Percentiles rank a stretch among this genome's conserved stretches.
phyloP scores from a whole-genome alignment of 495 filamentous ascomycete species.

The Annulohypoxylon maeteangense region DNA sequence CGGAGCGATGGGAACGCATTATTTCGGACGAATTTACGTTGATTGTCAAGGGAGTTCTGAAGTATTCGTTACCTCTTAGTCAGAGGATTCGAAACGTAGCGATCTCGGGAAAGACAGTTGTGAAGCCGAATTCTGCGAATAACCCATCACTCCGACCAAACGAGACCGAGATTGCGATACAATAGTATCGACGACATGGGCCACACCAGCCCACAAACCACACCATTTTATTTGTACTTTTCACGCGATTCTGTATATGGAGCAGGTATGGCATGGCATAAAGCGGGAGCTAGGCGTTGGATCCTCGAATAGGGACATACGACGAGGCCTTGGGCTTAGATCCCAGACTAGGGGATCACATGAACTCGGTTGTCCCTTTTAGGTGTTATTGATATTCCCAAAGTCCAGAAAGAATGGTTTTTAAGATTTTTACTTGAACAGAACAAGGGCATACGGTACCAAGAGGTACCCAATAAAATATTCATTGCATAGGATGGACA shows the following conservation, averaged over 20 bases:
- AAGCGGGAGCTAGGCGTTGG: conserved; percentile 49
- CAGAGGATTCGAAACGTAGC: conserved; percentile 67
- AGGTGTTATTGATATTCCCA: conserved; percentile 21
- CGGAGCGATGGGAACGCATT: conserved; percentile 90
- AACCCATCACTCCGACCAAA: conserved; percentile 54
- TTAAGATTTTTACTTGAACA: conserved; percentile 36
- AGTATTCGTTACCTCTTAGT: conserved; percentile 87
- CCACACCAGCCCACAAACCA: conserved; percentile 39
- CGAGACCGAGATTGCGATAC: conserved; percentile 42
- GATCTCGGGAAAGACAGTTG: conserved; percentile 60
- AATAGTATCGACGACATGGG: conserved; percentile 40
- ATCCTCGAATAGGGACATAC: conserved; percentile 30
- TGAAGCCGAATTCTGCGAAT: conserved; percentile 62
- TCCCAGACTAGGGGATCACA: conserved; percentile 7
- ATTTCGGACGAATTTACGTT: conserved; percentile 91
- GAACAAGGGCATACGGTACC: conserved; percentile 42
- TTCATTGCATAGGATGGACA: conserved; percentile 48
- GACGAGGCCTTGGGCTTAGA: conserved; percentile 5
- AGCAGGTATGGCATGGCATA: conserved; percentile 49
- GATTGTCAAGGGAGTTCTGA: conserved; percentile 87
- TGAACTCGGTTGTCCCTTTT: conserved; percentile 24
- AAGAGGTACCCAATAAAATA: conserved; percentile 38
- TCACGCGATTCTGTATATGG: conserved; percentile 48
- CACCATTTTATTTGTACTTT: conserved; percentile 44
- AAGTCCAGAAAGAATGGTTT: conserved; percentile 38